phyloP scores from a whole-genome alignment of 345 rosid genomes.

The Balakata baccata region DNA sequence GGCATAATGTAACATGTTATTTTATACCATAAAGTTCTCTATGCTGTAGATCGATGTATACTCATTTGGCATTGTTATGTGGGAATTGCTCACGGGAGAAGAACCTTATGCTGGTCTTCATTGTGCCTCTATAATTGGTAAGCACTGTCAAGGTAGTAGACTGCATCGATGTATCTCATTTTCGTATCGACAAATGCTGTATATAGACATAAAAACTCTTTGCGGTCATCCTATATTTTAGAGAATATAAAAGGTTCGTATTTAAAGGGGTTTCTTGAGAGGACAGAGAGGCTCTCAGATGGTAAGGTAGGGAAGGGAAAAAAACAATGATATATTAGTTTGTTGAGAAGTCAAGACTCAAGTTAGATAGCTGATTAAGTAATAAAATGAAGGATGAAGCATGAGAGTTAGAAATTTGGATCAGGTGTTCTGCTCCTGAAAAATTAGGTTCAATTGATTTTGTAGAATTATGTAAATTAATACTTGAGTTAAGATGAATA shows the following conservation, averaged over 20 bases:
- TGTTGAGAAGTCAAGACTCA: background rate
- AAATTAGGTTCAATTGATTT: background rate
- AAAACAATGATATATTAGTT: background rate
- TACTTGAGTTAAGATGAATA: no score
- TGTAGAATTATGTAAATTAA: background rate
- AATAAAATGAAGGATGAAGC: background rate
- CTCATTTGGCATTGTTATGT: conserved; percentile 96
- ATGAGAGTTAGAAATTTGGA: background rate
- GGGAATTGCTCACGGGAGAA: conserved; percentile 95
- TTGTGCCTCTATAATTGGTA: conserved; percentile 95
- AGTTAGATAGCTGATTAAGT: background rate
- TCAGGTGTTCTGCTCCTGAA: background rate
- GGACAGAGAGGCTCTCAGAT: background rate
- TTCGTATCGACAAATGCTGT: background rate
- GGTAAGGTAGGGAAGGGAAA: background rate
- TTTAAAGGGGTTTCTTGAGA: background rate
- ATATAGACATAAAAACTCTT: background rate
- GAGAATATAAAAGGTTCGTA: background rate
- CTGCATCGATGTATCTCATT: background rate
- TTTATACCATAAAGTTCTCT: conserved; percentile 7
- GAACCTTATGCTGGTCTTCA: conserved; percentile 95
- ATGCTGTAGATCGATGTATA: conserved; percentile 83
- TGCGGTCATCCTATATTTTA: background rate
- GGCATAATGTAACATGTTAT: background rate
- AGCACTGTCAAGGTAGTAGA: conserved; percentile 14